A percentile compares a stretch with the other conserved stretches of the same genome.
phyloP scores from a whole-genome alignment of 352 stramenopile genomes.

The Pythium oligandrum region DNA sequence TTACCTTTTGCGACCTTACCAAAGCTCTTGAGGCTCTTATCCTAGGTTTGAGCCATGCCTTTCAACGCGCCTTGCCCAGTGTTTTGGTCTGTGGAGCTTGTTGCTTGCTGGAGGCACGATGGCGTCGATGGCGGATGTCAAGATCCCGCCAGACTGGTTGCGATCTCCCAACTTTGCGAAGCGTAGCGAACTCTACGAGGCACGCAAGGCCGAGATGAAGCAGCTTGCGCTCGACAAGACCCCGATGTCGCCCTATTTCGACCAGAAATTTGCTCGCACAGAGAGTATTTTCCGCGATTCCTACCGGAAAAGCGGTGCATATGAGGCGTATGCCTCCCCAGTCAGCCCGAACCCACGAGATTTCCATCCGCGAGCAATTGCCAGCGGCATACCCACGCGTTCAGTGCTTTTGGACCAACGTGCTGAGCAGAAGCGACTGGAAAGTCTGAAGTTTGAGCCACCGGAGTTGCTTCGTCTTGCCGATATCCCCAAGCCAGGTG shows the following conservation, averaged over 20 bases:
- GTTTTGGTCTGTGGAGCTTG: no score
- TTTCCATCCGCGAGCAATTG: slow-evolving; percentile 31
- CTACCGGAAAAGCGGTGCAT: slow-evolving; percentile 42
- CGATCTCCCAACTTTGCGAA: slow-evolving; percentile 36
- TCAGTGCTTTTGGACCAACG: slow-evolving; percentile 28
- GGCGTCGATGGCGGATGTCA: slow-evolving; percentile 8
- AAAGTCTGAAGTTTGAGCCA: slow-evolving; percentile 50
- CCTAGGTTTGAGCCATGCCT: no score
- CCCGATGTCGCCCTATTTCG: slow-evolving; percentile 19
- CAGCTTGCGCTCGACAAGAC: slow-evolving; percentile 29
- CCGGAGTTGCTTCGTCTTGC: slow-evolving; percentile 39
- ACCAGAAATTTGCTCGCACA: slow-evolving; percentile 31
- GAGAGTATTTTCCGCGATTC: slow-evolving; percentile 49
- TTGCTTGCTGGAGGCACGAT: no score
- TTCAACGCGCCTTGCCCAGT: no score
- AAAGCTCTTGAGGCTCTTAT: no score
- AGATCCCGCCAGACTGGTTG: slow-evolving; percentile 56
- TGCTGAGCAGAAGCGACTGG: slow-evolving; percentile 22
- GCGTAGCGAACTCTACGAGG: slow-evolving; percentile 42
- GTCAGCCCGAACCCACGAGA: slow-evolving; percentile 12
- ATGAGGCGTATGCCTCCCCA: slow-evolving; percentile 20
- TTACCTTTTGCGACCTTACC: no score
- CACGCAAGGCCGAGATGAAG: slow-evolving; percentile 34
- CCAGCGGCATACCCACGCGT: slow-evolving; percentile 35
- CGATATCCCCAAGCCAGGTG: slow-evolving; percentile 40